Base-by-base conservation (phyloP, 192 early-diverging fungal genomes). In the Rhizoclosmatium sp. region DNA sequence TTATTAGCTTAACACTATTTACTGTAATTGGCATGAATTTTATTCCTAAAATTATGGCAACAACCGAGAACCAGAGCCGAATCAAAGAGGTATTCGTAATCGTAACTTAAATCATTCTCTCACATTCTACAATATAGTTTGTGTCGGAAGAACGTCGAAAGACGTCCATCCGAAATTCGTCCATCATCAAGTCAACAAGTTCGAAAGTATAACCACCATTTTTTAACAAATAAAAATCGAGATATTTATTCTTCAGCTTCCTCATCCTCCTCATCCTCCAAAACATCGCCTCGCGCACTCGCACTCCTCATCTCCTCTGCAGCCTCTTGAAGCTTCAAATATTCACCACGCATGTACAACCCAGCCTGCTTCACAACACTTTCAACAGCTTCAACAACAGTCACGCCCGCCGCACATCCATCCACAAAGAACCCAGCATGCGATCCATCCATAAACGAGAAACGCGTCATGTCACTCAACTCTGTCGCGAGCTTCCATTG, bases 1-100 rank as follows among this genome's bases (percentile, higher is more conserved):
- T 78, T 23, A 47, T 47, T 4, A 59, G 40, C 45, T 51, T 69
- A 9, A 60, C 76, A 2, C 12, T 78, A 19, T 56, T 62, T 31
- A 44, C 70, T 5, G 76, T 78, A 5, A 49, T 78, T 49, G 66
- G 40, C 69, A 71, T 49, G 3, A 78, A 78, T 69, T 78, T 78
- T 23, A 47, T 78, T 45, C 54, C 66, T 5, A 78, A 78, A 65
- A 39, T 75, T 59, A 10, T 69, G 39, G 67, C 51, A 7, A 54
- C 51, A 54, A 54, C 9, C 16, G 51, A 7, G 16, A 54, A 54
- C 31, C 31, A 31, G 31, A 31, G 31, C 31, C 31, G 31, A 31
- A 31, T 31, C 31, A 31, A 31, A 31, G 31, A 31, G 31, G 31
- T 31, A 31, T 31, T 31, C 31, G 31, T 31, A 31, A 31, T 31